phyloP scores from a whole-genome alignment of 2,329 filamentous ascomycete genomes.

The Aspergillus terreus region DNA sequence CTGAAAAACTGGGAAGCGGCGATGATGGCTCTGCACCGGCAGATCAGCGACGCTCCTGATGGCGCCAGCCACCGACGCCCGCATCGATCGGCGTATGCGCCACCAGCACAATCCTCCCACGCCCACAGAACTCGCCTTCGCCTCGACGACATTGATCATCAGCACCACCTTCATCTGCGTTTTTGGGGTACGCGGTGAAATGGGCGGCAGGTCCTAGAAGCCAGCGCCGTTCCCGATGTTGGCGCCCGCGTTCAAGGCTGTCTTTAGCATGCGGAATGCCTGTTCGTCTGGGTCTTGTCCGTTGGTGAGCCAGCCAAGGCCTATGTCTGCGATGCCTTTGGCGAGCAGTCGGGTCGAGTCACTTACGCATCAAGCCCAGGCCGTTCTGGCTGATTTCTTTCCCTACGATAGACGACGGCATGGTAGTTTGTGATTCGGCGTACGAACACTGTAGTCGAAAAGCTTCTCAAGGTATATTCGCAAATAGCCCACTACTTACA shows the following conservation, averaged over 20 bases:
- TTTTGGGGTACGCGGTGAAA: conserved; percentile 25
- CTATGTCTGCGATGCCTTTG: neutral
- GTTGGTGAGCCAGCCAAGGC: neutral
- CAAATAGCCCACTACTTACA: too few species aligned
- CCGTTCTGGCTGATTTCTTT: conserved; percentile 22
- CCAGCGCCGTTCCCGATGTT: neutral
- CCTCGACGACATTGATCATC: too few species aligned
- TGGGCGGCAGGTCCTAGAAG: too few species aligned
- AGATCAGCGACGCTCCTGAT: conserved; percentile 54
- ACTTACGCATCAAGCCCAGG: conserved; percentile 26
- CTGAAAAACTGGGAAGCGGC: conserved; percentile 56
- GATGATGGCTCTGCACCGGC: conserved; percentile 38
- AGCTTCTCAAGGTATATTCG: too few species aligned
- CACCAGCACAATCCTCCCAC: conserved; percentile 57
- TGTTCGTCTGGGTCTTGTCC: neutral
- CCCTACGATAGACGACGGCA: conserved; percentile 14
- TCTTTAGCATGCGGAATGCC: conserved; percentile 44
- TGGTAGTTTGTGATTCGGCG: neutral
- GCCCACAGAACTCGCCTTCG: too few species aligned
- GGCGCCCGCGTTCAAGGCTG: conserved; percentile 7
- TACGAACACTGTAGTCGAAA: neutral
- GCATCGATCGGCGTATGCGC: conserved; percentile 70
- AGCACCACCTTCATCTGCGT: conserved; percentile 22
- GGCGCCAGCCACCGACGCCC: conserved; percentile 52
- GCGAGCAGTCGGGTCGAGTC: neutral